Evolutionary conservation across 208 protist species (phyloP).

Genomic region (Acanthamoeba sp.): DNA sequence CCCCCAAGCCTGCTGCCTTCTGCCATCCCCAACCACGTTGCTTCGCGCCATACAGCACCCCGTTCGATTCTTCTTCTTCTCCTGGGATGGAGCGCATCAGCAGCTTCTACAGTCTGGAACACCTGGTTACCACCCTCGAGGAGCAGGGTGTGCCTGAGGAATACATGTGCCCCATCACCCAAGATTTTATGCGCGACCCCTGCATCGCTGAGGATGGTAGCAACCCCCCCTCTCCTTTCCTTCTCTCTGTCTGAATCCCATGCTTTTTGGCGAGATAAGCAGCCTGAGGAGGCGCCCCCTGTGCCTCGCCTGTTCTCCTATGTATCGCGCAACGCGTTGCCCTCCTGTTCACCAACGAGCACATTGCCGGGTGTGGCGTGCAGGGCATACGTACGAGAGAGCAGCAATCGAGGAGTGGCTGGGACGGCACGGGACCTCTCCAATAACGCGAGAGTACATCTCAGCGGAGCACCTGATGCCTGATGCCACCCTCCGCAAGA

Average conservation of each 20-base stretch:
- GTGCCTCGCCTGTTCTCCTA: no score
- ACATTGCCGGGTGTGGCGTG: no score
- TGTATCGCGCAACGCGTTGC: no score
- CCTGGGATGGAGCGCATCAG: conserved; percentile 10
- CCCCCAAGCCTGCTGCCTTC: no score
- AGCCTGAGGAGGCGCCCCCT: no score
- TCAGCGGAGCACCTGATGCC: conserved; percentile 46
- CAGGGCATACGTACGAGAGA: conserved; percentile 33
- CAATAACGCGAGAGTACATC: conserved; percentile 15
- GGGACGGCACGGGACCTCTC: conserved; percentile 9
- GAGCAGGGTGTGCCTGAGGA: conserved; percentile 35
- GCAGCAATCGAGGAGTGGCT: conserved; percentile 15
- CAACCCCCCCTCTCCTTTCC: neutral
- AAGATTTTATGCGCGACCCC: conserved; percentile 61
- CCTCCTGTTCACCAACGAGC: no score
- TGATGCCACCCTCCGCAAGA: neutral
- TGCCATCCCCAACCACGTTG: neutral
- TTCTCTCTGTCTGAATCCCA: no score
- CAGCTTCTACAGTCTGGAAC: conserved; percentile 18
- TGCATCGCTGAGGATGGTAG: neutral
- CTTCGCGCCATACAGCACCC: neutral
- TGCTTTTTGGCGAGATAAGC: no score
- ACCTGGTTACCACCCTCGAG: neutral
- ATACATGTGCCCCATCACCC: conserved; percentile 65
- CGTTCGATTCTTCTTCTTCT: neutral